Base-by-base conservation (phyloP, 768 basidiomycete species). In the Neoboletus magnificus region DNA sequence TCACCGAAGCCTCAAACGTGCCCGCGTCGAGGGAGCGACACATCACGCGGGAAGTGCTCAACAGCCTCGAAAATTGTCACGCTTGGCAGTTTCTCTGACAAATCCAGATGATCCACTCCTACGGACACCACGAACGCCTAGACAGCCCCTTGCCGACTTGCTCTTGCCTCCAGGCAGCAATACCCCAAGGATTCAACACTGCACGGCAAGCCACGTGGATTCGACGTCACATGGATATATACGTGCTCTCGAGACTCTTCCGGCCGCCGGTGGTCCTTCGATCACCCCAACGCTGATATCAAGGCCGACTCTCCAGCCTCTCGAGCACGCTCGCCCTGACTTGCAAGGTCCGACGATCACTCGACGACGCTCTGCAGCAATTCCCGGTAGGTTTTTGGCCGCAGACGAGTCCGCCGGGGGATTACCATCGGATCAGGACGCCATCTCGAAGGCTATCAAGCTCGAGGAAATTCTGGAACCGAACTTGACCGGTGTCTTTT, bases 101-200 rank as follows among this genome's bases (percentile, higher is more conserved):
- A 30, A 43, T 35, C 23, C 45, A 41, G 22, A 35, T 15, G 46
- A 41, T 32, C 20, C 33, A 32, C 54, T 44, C 25, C 27, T 45
- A 32, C 56, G 35, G 32, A 63, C 58, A 23, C 61, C 60, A 0
- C 54, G 15, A 46, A 64, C 65, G 3, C 57, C 54, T 18, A 52
- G 63, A 54, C 66, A 40, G 12, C 66, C 66, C 0, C 60, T 67
- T 30, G 44, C 52, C n/a, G 66, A 63, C 44, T 43, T 68, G 23
- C 55, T 42, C 18, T 33, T 57, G 1, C 37, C 58, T 25, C 35
- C 52, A 16, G 27, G 29, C 0, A 46, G n/a, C 22, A 39, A 51
- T 42, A 32, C n/a, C 15, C 11, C 46, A 2, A 15, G 22, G 23
- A 2, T 16, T 20, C 47, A 30, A 16, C 27, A 49, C 7, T 7